Percentiles rank a stretch among this genome's conserved stretches.
Evolutionary conservation across 2,329 filamentous ascomycete species (phyloP).

Genomic region (Colletotrichum nymphaeae): DNA sequence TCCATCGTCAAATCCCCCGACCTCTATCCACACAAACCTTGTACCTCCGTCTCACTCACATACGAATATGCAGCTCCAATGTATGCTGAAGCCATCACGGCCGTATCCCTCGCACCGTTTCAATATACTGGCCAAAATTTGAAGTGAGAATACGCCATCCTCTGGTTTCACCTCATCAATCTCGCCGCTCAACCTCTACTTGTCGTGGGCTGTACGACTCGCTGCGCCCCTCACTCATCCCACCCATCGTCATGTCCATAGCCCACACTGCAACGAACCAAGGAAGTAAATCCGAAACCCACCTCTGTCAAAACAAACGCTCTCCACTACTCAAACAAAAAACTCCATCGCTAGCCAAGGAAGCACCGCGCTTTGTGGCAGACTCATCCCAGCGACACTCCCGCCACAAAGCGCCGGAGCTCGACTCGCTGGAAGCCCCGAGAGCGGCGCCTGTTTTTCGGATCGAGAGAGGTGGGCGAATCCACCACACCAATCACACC

Average conservation of each 20-base stretch:
- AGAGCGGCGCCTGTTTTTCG: conserved; percentile 7
- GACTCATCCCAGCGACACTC: conserved; percentile 18
- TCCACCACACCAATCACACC: not conserved
- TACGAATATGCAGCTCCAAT: not conserved
- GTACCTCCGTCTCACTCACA: not conserved
- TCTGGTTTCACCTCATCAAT: not conserved
- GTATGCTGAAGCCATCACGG: conserved; percentile 8
- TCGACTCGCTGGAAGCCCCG: conserved; percentile 7
- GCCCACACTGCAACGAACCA: not conserved
- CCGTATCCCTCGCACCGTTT: conserved; percentile 1
- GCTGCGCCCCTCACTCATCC: conserved; percentile 7
- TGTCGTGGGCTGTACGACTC: conserved; percentile 3
- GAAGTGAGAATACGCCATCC: not conserved
- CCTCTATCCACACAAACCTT: not conserved
- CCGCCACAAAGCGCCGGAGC: conserved; percentile 10
- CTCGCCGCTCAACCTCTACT: not conserved
- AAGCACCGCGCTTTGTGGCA: not conserved
- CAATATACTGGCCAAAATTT: not conserved
- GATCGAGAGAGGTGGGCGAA: not conserved
- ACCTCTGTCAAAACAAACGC: conserved; percentile 23
- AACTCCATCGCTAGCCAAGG: conserved; percentile 6
- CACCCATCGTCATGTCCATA: conserved; percentile 12
- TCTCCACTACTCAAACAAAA: conserved; percentile 8
- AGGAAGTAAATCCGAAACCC: not conserved
- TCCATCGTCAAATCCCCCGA: conserved; percentile 9